Base-by-base conservation (phyloP, 2,329 filamentous ascomycete species). In the Truncatella angustata region DNA sequence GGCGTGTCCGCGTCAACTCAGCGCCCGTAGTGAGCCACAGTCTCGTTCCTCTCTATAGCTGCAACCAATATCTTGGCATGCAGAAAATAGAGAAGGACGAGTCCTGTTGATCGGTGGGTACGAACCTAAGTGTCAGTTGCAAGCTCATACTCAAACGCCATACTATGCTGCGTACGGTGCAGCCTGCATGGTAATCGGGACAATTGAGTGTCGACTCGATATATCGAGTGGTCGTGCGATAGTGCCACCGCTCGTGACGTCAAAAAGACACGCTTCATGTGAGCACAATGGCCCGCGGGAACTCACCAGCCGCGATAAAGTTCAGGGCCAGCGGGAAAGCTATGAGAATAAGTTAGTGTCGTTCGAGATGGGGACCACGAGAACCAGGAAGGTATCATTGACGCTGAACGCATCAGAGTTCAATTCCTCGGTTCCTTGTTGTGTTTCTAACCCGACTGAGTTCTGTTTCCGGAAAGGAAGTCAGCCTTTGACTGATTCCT, bases 271-370 rank as follows among this genome's bases (percentile, higher is more conserved):
- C 58, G 62, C 57, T 55, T 60, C 49, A 58, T 52, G 49, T 52
- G 55, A 58, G 60, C 59, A 57, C 61, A 57, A 61, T 52, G 57
- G 52, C 57, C 56, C 65, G 66, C 68, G 68, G 70, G 71, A 73
- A 93, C 90, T 93, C 85, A 94, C 90, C 88, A 77, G 89, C 90
- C 70, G 90, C 90, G 75, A 94, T 89, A 77, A 94, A 94, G 75
- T 94, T 94, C 67, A 94, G 79, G 70, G 90, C 88, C 71, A 94
- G 76, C 62, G 90, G 90, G 59, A 91, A 74, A 59, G 87, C 90
- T 94, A 63, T 20, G 54, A 54, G 60, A 56, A 49, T 10, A 47
- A 54, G 66, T 74, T 60, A 74, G 70, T 60, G 21, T 23, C n/a
- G 24, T 40, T 12, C 18, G 28, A 14, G 28, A 14, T 14, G 14